Conservation (phyloP, 768 basidiomycete species). For the Xanthoconium stramineum region DNA sequence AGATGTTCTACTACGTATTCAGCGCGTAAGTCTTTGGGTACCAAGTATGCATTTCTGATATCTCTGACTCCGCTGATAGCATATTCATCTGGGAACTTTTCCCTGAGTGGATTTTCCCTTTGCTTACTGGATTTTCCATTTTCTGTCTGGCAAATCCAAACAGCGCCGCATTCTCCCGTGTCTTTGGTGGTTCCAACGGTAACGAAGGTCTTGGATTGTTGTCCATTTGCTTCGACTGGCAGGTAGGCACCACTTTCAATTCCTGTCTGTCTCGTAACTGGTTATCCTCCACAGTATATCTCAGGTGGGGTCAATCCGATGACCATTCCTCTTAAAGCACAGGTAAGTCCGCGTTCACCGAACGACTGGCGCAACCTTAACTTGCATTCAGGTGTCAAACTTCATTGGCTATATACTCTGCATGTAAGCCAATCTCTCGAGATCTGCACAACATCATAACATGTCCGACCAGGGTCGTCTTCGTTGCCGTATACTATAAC, state of each 20-base stretch:
- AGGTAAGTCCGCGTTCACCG: slow-evolving; percentile 23
- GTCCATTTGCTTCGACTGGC: slow-evolving; percentile 60
- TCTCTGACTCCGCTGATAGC: slow-evolving; percentile 19
- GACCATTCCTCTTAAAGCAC: slow-evolving; percentile 54
- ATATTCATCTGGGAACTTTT: slow-evolving; percentile 32
- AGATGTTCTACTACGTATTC: slow-evolving; percentile 23
- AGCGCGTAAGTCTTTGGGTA: slow-evolving; percentile 24
- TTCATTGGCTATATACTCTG: slow-evolving; percentile 53
- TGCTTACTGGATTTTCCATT: slow-evolving; percentile 60
- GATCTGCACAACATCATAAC: neutral
- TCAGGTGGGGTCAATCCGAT: slow-evolving; percentile 42
- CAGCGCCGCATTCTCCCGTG: slow-evolving; percentile 29
- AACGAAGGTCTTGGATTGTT: slow-evolving; percentile 67
- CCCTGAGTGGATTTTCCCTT: slow-evolving; percentile 44
- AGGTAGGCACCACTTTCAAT: slow-evolving; percentile 27
- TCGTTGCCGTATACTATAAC: slow-evolving; percentile 37
- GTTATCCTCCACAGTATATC: slow-evolving; percentile 20
- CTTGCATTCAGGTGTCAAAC: slow-evolving; percentile 34
- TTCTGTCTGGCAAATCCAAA: slow-evolving; percentile 54
- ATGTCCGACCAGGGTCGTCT: slow-evolving; percentile 32
- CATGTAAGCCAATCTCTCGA: slow-evolving; percentile 37
- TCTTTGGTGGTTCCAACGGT: slow-evolving; percentile 64
- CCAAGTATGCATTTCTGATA: slow-evolving; percentile 6
- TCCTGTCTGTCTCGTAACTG: neutral
- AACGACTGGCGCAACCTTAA: neutral